A percentile compares a stretch with the other conserved stretches of the same genome.
Evolutionary conservation across 495 filamentous ascomycete genomes (phyloP).

Genomic region (Podospora didyma): DNA sequence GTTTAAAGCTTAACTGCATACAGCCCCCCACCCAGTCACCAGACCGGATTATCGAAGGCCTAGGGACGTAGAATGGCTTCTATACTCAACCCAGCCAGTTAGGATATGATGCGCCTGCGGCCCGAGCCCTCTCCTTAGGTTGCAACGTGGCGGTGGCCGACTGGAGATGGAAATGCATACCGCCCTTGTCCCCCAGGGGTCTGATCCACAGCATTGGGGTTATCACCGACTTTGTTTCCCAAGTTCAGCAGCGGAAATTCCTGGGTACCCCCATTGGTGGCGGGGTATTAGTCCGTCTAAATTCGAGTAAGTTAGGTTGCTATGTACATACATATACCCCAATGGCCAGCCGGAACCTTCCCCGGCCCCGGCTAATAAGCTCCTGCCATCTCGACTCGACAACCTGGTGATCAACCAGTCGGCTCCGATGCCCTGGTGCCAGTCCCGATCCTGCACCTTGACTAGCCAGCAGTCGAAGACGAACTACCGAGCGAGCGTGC

Average conservation of each 20-base stretch:
- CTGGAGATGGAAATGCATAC: conserved; percentile 8
- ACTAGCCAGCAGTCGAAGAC: too few relatives aligned
- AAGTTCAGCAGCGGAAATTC: background rate
- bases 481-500: too few relatives aligned
- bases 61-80: background rate
- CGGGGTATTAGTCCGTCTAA: background rate
- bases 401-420: background rate
- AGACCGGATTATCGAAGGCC: background rate
- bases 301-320: background rate
- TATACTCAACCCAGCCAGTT: background rate
- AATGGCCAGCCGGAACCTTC: background rate
- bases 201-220: background rate
- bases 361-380: background rate
- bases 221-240: background rate
- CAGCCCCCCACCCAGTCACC: conserved; percentile 7
- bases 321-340: background rate
- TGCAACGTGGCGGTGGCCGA: conserved; percentile 11
- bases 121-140: conserved; percentile 1
- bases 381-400: background rate
- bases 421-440: background rate
- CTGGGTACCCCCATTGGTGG: background rate
- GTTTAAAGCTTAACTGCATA: conserved; percentile 2
- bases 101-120: background rate
- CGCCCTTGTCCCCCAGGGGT: conserved; percentile 1
- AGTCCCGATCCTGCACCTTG: too few relatives aligned